Evolutionary conservation across 1,139 yeast genomes (phyloP).

Genomic region (Saccharomycopsis hybrid): DNA sequence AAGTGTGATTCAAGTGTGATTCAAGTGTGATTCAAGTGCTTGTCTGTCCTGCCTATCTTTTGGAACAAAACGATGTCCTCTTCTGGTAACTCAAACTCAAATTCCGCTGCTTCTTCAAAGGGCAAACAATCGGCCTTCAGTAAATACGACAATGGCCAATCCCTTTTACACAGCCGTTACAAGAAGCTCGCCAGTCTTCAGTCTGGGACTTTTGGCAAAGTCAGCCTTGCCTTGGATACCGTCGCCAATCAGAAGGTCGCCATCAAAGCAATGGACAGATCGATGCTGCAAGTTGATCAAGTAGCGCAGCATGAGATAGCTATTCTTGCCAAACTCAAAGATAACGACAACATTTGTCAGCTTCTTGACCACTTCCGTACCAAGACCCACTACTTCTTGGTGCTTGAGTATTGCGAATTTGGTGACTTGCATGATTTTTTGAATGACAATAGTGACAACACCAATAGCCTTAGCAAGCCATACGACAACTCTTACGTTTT

Average conservation of each 20-base stretch:
- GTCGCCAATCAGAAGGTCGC: conserved; percentile 53
- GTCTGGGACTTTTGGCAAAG: conserved; percentile 81
- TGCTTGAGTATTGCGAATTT: conserved; percentile 76
- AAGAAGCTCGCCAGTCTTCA: conserved; percentile 34
- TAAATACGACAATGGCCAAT: too few relatives aligned
- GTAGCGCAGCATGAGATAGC: conserved; percentile 59
- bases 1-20: too few relatives aligned
- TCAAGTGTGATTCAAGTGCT: too few relatives aligned
- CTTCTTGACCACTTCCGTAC: conserved; percentile 71
- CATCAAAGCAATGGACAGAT: conserved; percentile 52
- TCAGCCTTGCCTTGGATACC: conserved; percentile 25
- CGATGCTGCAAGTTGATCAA: conserved; percentile 24
- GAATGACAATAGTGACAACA: conserved; percentile 40
- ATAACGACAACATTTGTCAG: conserved; percentile 43
- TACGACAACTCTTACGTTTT: conserved; percentile 24
- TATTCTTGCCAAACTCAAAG: conserved; percentile 53
- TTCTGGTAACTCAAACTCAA: too few relatives aligned
- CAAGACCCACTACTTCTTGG: conserved; percentile 40
- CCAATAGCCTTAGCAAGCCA: too few relatives aligned
- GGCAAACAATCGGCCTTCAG: too few relatives aligned
- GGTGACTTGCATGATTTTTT: conserved; percentile 92
- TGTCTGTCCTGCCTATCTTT: too few relatives aligned
- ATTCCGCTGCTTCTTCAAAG: too few relatives aligned
- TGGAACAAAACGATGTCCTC: too few relatives aligned
- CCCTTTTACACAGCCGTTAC: not conserved